phyloP scores from a whole-genome alignment of 352 stramenopile species.

The Detonula confervacea region DNA sequence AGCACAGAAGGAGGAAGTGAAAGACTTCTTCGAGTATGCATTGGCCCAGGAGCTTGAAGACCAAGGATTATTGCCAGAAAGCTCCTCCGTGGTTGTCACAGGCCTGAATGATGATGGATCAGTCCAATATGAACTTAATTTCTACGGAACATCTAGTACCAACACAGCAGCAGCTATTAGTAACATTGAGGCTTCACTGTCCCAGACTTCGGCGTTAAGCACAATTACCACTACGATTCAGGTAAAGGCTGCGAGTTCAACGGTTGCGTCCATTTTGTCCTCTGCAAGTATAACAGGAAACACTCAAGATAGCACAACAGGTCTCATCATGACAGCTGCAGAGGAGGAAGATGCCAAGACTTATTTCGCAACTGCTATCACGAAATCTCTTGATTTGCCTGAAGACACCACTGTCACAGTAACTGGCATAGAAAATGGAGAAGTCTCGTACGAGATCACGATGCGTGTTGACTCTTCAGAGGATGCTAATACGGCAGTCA shows the following conservation, averaged over 20 bases:
- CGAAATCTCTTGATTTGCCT: slow-evolving; percentile 13
- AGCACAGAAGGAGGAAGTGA: neutral
- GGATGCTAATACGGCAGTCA: slow-evolving; percentile 1
- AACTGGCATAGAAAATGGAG: slow-evolving; percentile 21
- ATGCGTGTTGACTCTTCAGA: slow-evolving; percentile 11
- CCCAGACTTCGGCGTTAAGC: neutral
- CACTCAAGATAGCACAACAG: neutral
- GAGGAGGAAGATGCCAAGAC: slow-evolving; percentile 11
- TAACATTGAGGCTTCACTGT: neutral
- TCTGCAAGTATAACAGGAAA: neutral
- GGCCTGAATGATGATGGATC: neutral
- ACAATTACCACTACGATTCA: neutral
- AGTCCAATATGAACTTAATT: neutral
- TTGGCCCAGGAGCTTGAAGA: neutral
- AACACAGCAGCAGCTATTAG: neutral
- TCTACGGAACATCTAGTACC: neutral
- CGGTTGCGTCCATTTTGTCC: neutral
- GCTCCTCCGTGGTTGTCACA: neutral
- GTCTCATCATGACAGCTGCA: neutral
- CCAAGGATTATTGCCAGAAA: neutral
- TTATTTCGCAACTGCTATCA: slow-evolving; percentile 36
- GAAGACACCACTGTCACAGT: slow-evolving; percentile 21
- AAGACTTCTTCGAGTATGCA: neutral
- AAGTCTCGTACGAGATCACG: slow-evolving; percentile 26
- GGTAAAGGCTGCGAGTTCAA: neutral